Percentiles rank a stretch among this genome's conserved stretches.
Evolutionary conservation across 139 green algal species (phyloP).

Genomic region (Volvox africanus): DNA sequence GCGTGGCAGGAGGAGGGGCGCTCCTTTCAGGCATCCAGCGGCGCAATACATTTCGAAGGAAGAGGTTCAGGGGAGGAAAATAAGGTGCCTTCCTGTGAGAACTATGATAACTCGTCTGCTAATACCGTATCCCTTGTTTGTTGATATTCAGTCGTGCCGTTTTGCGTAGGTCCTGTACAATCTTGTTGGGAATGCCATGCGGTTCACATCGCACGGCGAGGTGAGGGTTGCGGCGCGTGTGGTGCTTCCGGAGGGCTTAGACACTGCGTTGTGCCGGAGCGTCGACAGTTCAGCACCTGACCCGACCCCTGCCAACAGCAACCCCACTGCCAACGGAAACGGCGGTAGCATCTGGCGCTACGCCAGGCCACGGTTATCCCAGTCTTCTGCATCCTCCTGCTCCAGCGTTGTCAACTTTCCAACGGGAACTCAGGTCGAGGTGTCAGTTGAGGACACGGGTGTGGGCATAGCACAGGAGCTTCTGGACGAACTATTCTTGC

Average conservation of each 20-base stretch:
- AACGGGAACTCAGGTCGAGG: slow-evolving; percentile 18
- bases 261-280: neutral
- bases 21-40: too few species aligned
- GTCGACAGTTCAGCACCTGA: neutral
- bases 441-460: slow-evolving; percentile 49
- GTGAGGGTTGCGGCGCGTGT: slow-evolving; percentile 21
- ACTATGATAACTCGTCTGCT: too few species aligned
- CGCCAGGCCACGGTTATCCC: neutral
- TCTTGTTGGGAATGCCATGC: slow-evolving; percentile 62
- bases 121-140: too few species aligned
- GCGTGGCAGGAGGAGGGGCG: too few species aligned
- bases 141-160: too few species aligned
- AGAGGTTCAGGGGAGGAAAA: too few species aligned
- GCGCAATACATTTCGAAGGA: too few species aligned
- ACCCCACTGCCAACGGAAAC: neutral
- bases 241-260: neutral
- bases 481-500: slow-evolving; percentile 48
- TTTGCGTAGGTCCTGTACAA: slow-evolving; percentile 62
- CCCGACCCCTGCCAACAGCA: neutral
- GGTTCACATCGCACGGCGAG: slow-evolving; percentile 55
- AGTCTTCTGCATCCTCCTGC: neutral
- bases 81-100: too few species aligned
- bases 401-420: neutral
- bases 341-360: slow-evolving; percentile 10
- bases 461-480: slow-evolving; percentile 31